Evolutionary conservation across 1,139 yeast species (phyloP).

Genomic region (Casaregolazyma lundiana): DNA sequence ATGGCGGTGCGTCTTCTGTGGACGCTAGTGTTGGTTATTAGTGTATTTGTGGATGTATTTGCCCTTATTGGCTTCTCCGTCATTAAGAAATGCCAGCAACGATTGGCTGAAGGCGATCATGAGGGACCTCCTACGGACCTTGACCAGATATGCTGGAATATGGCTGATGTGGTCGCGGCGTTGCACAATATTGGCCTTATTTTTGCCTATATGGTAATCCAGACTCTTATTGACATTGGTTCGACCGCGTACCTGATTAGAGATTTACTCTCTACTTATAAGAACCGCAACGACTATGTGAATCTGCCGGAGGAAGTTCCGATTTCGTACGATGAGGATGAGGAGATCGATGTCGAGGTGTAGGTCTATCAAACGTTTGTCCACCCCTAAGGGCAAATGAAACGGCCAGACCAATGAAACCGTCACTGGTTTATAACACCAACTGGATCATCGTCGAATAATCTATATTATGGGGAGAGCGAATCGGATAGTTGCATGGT

Average conservation of each 20-base stretch:
- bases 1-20: background rate
- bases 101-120: background rate
- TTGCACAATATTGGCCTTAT: background rate
- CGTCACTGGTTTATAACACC: no score
- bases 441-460: no score
- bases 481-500: no score
- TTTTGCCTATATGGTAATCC: background rate
- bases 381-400: no score
- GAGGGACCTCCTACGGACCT: background rate
- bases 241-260: background rate
- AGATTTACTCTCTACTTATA: background rate
- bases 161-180: background rate
- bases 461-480: no score
- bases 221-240: background rate
- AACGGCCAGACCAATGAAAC: no score
- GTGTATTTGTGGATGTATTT: background rate
- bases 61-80: background rate
- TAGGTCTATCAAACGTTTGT: no score
- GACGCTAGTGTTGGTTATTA: background rate
- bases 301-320: background rate
- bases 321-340: background rate
- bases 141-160: background rate
- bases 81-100: background rate
- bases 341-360: background rate
- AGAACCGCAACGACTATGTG: background rate